phyloP scores from a whole-genome alignment of 306 rosid species.

The Lagenaria siceraria region DNA sequence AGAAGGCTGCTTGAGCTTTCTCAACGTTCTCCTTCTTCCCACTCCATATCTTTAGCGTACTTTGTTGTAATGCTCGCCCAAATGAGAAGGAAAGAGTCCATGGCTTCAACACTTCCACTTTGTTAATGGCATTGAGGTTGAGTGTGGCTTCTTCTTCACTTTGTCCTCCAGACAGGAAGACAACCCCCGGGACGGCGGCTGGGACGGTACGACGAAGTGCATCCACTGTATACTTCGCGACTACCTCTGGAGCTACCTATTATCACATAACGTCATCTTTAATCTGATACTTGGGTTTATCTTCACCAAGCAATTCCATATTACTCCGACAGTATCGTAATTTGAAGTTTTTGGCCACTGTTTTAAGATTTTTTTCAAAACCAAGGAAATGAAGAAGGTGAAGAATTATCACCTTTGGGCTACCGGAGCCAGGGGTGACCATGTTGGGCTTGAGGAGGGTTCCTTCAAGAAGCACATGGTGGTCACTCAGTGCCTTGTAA shows the following conservation, averaged over 20 bases:
- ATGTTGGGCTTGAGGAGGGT: constrained; percentile 88
- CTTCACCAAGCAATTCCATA: too few species aligned
- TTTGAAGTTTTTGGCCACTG: too few species aligned
- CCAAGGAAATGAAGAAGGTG: not conserved
- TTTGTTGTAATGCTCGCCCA: constrained; percentile 78
- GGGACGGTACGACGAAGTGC: constrained; percentile 79
- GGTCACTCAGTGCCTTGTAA: constrained; percentile 83
- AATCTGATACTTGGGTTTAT: not conserved
- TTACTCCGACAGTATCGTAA: too few species aligned
- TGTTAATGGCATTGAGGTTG: constrained; percentile 72
- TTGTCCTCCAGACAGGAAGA: constrained; percentile 86
- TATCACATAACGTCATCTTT: not conserved
- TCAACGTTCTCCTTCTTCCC: constrained; percentile 72
- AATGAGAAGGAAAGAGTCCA: constrained; percentile 93
- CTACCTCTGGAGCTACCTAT: constrained; percentile 59
- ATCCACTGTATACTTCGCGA: constrained; percentile 63
- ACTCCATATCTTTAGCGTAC: constrained; percentile 80
- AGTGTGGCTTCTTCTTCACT: constrained; percentile 82
- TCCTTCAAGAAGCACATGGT: constrained; percentile 88
- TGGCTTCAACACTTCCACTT: constrained; percentile 60
- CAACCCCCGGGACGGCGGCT: constrained; percentile 71
- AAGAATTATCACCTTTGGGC: constrained; percentile 48
- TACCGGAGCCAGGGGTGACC: constrained; percentile 83
- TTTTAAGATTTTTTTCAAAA: too few species aligned
- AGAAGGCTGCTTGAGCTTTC: constrained; percentile 63